Conservation (phyloP, 805 yeast genomes). For the Lipomyces spencermartinsiae region DNA sequence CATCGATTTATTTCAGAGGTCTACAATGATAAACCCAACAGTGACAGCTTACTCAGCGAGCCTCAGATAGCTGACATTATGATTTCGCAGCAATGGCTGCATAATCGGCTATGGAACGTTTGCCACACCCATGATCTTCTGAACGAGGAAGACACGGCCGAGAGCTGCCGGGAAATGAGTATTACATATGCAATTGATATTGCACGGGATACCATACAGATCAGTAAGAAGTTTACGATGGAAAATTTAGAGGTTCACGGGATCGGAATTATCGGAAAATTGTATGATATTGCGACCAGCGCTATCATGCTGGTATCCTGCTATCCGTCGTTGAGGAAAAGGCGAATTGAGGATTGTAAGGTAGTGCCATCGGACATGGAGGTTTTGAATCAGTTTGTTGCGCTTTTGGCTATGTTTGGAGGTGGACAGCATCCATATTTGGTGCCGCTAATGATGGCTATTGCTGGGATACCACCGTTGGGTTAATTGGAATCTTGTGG, state of each 20-base stretch:
- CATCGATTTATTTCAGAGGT: conserved; percentile 7
- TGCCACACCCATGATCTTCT: conserved; percentile 16
- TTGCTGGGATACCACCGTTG: neutral
- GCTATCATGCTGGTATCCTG: neutral
- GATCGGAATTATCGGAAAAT: conserved; percentile 21
- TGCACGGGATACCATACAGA: conserved; percentile 16
- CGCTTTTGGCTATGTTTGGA: conserved; percentile 19
- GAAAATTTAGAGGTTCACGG: conserved; percentile 24
- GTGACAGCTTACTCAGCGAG: conserved; percentile 6
- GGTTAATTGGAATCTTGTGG: neutral
- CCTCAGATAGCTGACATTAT: conserved; percentile 17
- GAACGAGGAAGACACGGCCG: too few relatives aligned
- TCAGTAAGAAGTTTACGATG: conserved; percentile 9
- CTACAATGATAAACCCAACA: neutral
- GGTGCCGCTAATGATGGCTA: conserved; percentile 16
- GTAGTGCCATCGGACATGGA: conserved; percentile 9
- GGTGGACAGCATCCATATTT: conserved; percentile 26
- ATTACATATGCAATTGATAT: conserved; percentile 14
- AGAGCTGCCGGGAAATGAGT: conserved; percentile 2
- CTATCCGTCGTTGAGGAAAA: neutral
- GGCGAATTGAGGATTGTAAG: neutral
- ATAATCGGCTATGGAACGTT: conserved; percentile 21
- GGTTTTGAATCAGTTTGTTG: conserved; percentile 12
- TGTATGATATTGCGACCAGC: conserved; percentile 22
- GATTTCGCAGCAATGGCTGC: conserved; percentile 26